These are phyloP conservation scores for Fusarium xyrophilum DNA, from an alignment of 2,329 filamentous ascomycete genomes.

Conservation along the genomic window DNA sequence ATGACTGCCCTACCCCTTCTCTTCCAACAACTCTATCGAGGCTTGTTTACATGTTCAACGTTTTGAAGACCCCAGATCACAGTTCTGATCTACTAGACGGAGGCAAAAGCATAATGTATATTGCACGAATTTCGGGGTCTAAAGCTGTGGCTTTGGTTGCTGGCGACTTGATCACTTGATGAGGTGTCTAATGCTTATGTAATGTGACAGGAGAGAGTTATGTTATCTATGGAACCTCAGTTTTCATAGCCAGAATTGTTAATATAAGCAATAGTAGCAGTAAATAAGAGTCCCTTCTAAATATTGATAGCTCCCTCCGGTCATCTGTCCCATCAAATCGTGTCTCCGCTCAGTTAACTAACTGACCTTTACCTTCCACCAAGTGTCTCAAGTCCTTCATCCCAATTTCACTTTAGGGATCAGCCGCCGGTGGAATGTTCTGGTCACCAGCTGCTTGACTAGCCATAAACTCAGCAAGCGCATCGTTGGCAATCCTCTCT, in stretches of 20 bases:
- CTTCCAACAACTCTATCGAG: accelerated
- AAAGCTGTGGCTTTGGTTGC: neutral
- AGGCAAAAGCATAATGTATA: accelerated
- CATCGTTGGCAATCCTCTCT: neutral
- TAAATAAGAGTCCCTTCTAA: accelerated
- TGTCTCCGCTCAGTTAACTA: accelerated
- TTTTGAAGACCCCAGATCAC: accelerated
- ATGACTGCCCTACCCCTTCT: accelerated
- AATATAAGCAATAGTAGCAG: neutral
- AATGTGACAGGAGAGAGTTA: accelerated
- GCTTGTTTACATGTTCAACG: accelerated
- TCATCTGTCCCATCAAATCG: accelerated
- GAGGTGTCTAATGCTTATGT: accelerated
- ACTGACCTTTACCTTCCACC: accelerated
- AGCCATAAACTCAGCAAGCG: neutral
- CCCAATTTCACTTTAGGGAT: accelerated
- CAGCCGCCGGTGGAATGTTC: accelerated
- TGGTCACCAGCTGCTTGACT: accelerated
- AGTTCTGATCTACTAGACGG: accelerated
- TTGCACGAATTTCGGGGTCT: accelerated
- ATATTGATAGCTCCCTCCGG: accelerated
- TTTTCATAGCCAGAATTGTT: accelerated
- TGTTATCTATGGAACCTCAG: accelerated
- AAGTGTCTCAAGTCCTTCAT: accelerated
- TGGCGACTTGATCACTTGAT: accelerated